A percentile compares a stretch with the other conserved stretches of the same genome.
Evolutionary conservation across 257 asterid species (phyloP).

Genomic region (Gentiana dahurica): DNA sequence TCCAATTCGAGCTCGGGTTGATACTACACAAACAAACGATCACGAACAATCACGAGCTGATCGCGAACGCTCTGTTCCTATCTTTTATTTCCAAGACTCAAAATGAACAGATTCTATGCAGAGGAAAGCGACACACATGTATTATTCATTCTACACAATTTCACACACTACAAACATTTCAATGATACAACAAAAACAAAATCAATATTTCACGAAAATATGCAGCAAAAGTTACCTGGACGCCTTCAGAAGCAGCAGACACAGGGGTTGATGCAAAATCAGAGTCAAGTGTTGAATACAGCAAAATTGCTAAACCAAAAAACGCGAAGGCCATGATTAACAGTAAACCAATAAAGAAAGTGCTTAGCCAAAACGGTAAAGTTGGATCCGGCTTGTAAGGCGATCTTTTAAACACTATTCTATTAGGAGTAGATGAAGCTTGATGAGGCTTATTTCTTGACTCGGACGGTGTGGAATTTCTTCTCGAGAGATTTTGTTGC

Average conservation of each 20-base stretch:
- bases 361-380: slow-evolving; percentile 56
- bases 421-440: slow-evolving; percentile 34
- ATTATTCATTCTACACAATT: neutral
- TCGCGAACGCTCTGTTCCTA: too few species aligned
- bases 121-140: too few species aligned
- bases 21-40: too few species aligned
- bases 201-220: too few species aligned
- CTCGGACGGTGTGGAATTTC: slow-evolving; percentile 44
- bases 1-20: too few species aligned
- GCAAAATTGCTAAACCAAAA: slow-evolving; percentile 52
- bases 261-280: slow-evolving; percentile 44
- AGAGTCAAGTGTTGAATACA: slow-evolving; percentile 51
- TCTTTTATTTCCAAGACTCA: too few species aligned
- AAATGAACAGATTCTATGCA: too few species aligned
- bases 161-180: too few species aligned
- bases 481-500: slow-evolving; percentile 48
- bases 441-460: slow-evolving; percentile 17
- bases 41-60: too few species aligned
- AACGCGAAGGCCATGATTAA: slow-evolving; percentile 62
- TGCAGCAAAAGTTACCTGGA: slow-evolving; percentile 38
- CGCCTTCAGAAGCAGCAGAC: slow-evolving; percentile 90
- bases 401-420: slow-evolving; percentile 42
- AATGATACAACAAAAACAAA: too few species aligned
- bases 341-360: slow-evolving; percentile 44
- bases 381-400: slow-evolving; percentile 38